A percentile compares a stretch with the other conserved stretches of the same genome.
Evolutionary conservation across 257 asterid species (phyloP).

Genomic region (Przewalskia tangutica): DNA sequence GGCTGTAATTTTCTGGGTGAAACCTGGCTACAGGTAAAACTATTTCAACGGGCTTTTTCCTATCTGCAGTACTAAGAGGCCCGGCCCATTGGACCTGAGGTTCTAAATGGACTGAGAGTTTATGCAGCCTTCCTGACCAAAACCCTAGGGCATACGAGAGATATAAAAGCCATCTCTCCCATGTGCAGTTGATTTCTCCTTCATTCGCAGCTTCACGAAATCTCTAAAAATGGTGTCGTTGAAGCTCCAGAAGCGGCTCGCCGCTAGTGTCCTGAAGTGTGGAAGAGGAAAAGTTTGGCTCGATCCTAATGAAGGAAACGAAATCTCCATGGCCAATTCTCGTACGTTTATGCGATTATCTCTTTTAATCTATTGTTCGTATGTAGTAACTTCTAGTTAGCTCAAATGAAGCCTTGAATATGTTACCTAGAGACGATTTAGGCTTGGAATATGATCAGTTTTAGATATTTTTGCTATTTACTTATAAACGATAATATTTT

Average conservation of each 20-base stretch:
- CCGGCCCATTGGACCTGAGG: neutral
- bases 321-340: conserved; percentile 4
- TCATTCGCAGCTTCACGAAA: neutral
- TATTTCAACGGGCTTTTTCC: too few species aligned
- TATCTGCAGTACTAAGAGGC: too few species aligned
- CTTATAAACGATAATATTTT: too few species aligned
- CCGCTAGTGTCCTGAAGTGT: conserved; percentile 2
- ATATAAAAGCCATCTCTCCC: neutral
- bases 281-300: conserved; percentile 8
- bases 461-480: neutral
- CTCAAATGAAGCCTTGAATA: neutral
- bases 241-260: conserved; percentile 8
- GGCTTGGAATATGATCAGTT: neutral
- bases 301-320: conserved; percentile 1
- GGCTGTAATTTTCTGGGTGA: too few species aligned
- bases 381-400: neutral
- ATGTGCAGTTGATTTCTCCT: neutral
- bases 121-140: too few species aligned
- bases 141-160: neutral
- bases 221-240: neutral
- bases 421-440: too few species aligned
- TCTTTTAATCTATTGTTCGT: neutral
- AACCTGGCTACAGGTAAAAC: too few species aligned
- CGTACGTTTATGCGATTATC: neutral
- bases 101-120: too few species aligned